These are phyloP conservation scores for Nyctanthes arbortristis DNA, from an alignment of 257 asterid species.

Conservation along the genomic window DNA sequence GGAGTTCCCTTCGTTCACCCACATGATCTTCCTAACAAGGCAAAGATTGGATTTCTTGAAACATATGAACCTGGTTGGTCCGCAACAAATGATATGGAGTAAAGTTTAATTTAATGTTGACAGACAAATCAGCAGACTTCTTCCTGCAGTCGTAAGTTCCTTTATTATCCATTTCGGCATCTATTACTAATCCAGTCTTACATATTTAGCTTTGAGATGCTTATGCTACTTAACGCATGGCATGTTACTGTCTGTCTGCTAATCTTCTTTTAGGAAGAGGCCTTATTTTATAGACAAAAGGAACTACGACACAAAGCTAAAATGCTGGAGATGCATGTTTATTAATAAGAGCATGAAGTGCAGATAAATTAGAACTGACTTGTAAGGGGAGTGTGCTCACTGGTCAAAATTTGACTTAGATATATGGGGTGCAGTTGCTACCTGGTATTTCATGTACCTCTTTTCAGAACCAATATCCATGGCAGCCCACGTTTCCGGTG, in stretches of 20 bases:
- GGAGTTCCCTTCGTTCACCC: conserved; percentile 99
- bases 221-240: not conserved
- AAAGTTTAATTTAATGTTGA: conserved; percentile 44
- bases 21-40: conserved; percentile 98
- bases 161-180: conserved; percentile 14
- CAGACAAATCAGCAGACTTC: conserved; percentile 35
- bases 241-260: not conserved
- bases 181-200: not conserved
- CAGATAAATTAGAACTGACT: not conserved
- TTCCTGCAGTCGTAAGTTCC: conserved; percentile 40
- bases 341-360: not conserved
- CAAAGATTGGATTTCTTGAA: conserved; percentile 95
- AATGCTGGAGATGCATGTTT: not conserved
- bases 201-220: not conserved
- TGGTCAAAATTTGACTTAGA: too few species aligned
- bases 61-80: conserved; percentile 99
- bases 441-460: too few species aligned
- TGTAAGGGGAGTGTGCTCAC: not conserved
- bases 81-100: conserved; percentile 77
- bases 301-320: not conserved
- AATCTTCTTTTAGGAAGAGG: not conserved
- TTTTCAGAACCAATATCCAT: not conserved
- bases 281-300: conserved; percentile 1
- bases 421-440: too few species aligned
- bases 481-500: not conserved